Evolutionary conservation across 2,329 filamentous ascomycete species (phyloP).

Genomic region (Monosporascus sp.): DNA sequence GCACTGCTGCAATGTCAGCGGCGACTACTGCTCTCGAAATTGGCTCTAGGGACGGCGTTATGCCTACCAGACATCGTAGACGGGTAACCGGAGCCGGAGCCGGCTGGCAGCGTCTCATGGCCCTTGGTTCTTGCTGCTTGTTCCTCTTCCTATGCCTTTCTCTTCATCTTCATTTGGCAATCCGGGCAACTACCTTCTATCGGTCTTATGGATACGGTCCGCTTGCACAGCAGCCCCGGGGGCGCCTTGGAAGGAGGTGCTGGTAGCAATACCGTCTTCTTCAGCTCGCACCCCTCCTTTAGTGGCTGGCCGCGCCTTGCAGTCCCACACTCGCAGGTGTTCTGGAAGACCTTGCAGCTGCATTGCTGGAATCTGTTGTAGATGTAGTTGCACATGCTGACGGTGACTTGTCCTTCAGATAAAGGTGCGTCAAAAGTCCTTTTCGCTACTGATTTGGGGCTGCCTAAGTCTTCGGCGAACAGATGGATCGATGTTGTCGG

Average conservation of each 20-base stretch:
- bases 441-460: too few relatives aligned
- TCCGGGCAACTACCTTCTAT: constrained; percentile 14
- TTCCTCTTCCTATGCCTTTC: too few relatives aligned
- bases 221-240: constrained; percentile 13
- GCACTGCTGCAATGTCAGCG: constrained; percentile 1
- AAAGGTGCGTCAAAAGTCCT: too few relatives aligned
- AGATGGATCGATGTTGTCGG: too few relatives aligned
- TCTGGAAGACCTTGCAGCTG: constrained; percentile 28
- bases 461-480: too few relatives aligned
- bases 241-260: constrained; percentile 11
- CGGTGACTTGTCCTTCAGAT: too few relatives aligned
- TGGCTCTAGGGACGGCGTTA: not conserved
- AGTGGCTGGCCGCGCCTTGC: constrained; percentile 15
- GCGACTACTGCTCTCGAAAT: not conserved
- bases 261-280: constrained; percentile 16
- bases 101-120: not conserved
- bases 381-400: constrained; percentile 28
- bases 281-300: constrained; percentile 15
- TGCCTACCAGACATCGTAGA: constrained; percentile 8
- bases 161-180: constrained; percentile 8
- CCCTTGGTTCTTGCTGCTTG: too few relatives aligned
- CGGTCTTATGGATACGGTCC: constrained; percentile 15
- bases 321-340: constrained; percentile 25
- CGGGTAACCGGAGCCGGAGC: not conserved
- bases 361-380: constrained; percentile 22